A percentile compares a stretch with the other conserved stretches of the same genome.
These are phyloP conservation scores for Fusarium tuaranense DNA, from an alignment of 2,329 filamentous ascomycete species.

Conservation along the genomic window DNA sequence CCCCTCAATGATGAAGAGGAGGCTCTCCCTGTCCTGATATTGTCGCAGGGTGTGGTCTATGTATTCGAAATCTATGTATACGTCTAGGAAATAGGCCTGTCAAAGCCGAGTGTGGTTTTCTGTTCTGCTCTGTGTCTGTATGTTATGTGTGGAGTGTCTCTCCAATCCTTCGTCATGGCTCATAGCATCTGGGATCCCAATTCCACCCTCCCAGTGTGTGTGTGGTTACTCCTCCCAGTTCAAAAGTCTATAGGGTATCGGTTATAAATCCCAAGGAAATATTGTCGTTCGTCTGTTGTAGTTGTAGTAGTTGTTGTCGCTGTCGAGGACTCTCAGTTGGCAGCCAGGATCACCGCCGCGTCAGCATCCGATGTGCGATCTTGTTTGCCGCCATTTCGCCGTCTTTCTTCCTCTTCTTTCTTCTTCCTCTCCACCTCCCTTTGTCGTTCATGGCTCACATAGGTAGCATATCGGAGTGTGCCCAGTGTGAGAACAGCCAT, in stretches of 20 bases:
- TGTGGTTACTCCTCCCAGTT: slow-evolving; percentile 26
- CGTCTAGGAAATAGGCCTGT: slow-evolving; percentile 35
- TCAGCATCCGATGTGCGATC: slow-evolving; percentile 62
- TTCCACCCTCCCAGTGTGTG: slow-evolving; percentile 6
- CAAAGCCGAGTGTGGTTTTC: slow-evolving; percentile 18
- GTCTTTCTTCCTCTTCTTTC: slow-evolving; percentile 57
- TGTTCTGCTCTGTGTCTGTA: not conserved
- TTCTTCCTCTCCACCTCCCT: slow-evolving; percentile 58
- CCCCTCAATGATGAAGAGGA: not conserved
- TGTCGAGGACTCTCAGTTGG: slow-evolving; percentile 55
- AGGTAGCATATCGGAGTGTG: slow-evolving; percentile 70
- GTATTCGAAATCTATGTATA: slow-evolving; percentile 15
- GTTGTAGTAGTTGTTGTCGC: not conserved
- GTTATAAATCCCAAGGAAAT: slow-evolving; percentile 37
- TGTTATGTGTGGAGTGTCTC: slow-evolving; percentile 10
- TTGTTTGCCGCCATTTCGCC: slow-evolving; percentile 57
- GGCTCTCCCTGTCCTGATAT: not conserved
- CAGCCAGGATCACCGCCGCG: slow-evolving; percentile 68
- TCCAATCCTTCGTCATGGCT: slow-evolving; percentile 16
- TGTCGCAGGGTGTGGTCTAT: not conserved
- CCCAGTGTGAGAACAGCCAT: slow-evolving; percentile 72
- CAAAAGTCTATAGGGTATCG: slow-evolving; percentile 46
- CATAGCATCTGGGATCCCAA: slow-evolving; percentile 16
- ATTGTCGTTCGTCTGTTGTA: slow-evolving; percentile 24
- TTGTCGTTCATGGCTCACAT: slow-evolving; percentile 63